These are phyloP conservation scores for Daedaleopsis nitida DNA, from an alignment of 768 basidiomycete genomes.

Conservation along the genomic window DNA sequence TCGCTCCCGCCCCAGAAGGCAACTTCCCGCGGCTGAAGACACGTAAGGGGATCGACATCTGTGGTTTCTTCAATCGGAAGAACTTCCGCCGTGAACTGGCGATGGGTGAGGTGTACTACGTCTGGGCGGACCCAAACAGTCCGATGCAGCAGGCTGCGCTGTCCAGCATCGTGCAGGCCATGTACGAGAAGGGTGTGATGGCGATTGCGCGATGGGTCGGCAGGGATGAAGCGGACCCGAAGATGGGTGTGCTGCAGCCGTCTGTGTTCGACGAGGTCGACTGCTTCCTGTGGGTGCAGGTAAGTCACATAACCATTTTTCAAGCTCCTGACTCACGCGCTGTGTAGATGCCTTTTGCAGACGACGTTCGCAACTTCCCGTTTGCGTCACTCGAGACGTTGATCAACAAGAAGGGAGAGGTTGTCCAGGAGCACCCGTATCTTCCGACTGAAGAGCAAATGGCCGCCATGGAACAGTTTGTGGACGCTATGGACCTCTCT, in stretches of 20 bases:
- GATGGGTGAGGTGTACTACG: conserved; percentile 84
- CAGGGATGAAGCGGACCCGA: conserved; percentile 73
- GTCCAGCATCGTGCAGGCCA: conserved; percentile 84
- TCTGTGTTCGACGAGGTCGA: conserved; percentile 62
- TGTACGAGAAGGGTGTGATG: conserved; percentile 61
- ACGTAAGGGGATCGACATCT: conserved; percentile 83
- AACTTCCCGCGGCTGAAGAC: conserved; percentile 77
- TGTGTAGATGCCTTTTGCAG: conserved; percentile 88
- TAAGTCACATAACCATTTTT: conserved; percentile 32
- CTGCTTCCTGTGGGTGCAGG: conserved; percentile 83
- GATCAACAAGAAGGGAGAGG: conserved; percentile 73
- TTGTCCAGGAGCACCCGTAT: conserved; percentile 74
- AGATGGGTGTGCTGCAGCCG: conserved; percentile 80
- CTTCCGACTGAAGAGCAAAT: conserved; percentile 79
- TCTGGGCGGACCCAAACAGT: conserved; percentile 74
- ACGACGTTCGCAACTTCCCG: conserved; percentile 86
- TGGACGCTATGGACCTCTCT: conserved; percentile 89
- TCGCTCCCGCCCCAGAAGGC: conserved; percentile 85
- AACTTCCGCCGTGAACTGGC: conserved; percentile 79
- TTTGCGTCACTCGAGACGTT: conserved; percentile 82
- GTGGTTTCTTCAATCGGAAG: conserved; percentile 73
- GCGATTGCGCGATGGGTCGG: conserved; percentile 86
- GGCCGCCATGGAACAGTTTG: conserved; percentile 83
- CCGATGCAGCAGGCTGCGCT: conserved; percentile 80
- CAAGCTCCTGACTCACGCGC: background rate